These are phyloP conservation scores for Mycena maculata DNA, from an alignment of 768 basidiomycete genomes.

Conservation along the genomic window DNA sequence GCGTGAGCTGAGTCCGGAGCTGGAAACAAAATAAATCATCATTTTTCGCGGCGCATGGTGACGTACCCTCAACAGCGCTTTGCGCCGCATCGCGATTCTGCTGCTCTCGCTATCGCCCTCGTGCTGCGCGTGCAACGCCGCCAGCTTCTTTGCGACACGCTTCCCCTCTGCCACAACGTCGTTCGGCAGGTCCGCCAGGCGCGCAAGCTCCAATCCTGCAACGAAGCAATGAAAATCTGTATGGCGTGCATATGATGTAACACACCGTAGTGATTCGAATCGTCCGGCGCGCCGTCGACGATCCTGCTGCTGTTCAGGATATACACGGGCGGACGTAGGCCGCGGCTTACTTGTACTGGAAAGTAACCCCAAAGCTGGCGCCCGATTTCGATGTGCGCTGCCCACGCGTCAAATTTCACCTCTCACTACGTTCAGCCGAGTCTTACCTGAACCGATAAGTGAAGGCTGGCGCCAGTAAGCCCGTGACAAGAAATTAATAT, in stretches of 20 bases:
- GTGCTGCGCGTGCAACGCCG: conserved; percentile 64
- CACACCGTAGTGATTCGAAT: conserved; percentile 79
- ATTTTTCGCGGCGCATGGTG: not conserved
- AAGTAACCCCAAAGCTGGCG: conserved; percentile 74
- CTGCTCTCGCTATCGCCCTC: conserved; percentile 72
- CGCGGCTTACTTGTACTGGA: conserved; percentile 76
- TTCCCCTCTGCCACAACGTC: conserved; percentile 74
- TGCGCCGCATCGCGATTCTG: conserved; percentile 70
- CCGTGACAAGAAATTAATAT: not conserved
- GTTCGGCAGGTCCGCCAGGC: conserved; percentile 84
- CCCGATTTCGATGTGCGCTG: conserved; percentile 67
- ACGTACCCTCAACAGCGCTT: conserved; percentile 74
- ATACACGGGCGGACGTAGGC: no score
- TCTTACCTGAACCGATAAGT: conserved; percentile 81
- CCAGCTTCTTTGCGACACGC: conserved; percentile 69
- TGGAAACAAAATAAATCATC: conserved; percentile 41
- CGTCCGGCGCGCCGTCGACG: conserved; percentile 74
- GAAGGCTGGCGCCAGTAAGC: conserved; percentile 62
- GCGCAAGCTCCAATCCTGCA: conserved; percentile 88
- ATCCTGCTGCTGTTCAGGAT: conserved; percentile 59
- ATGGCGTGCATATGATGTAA: not conserved
- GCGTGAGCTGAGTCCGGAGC: conserved; percentile 80
- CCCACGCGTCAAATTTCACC: not conserved
- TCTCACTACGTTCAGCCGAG: not conserved
- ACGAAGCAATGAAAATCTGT: not conserved